phyloP scores from a whole-genome alignment of 2,329 filamentous ascomycete genomes.

The Ophiostoma ulmi region DNA sequence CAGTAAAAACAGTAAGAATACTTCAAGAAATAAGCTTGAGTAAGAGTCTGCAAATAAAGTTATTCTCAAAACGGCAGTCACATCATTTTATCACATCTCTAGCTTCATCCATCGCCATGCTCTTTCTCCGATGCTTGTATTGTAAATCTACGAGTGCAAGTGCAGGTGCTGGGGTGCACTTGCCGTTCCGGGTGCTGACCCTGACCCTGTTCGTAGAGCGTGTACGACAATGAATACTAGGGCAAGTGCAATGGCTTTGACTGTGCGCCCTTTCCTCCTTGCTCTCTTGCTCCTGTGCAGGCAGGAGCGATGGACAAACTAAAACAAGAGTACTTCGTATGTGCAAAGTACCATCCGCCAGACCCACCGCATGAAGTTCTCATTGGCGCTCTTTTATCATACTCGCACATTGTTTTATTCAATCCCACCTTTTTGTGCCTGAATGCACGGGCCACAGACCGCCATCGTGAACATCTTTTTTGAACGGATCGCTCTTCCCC shows the following conservation, averaged over 20 bases:
- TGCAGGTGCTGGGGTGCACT: background rate
- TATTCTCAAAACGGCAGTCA: slow-evolving; percentile 2
- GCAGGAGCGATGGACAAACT: background rate
- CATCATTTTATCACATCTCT: slow-evolving; percentile 6
- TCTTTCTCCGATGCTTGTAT: background rate
- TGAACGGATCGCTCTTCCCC: background rate
- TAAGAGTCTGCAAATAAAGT: background rate
- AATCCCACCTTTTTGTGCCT: background rate
- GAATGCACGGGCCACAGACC: slow-evolving; percentile 5
- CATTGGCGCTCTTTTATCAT: background rate
- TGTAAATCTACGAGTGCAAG: background rate
- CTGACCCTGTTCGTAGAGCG: background rate
- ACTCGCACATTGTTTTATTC: too few species aligned
- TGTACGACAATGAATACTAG: background rate
- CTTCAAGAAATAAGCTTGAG: background rate
- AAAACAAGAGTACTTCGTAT: background rate
- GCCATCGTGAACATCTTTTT: background rate
- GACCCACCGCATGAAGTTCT: background rate
- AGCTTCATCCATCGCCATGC: slow-evolving; percentile 6
- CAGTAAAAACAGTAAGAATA: too few species aligned
- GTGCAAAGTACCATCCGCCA: background rate
- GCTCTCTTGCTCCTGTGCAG: background rate
- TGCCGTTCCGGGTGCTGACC: background rate
- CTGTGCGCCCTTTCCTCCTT: background rate
- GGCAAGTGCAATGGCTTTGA: slow-evolving; percentile 5